Conservation (phyloP, 768 basidiomycete species). For the Pisolithus orientalis region DNA sequence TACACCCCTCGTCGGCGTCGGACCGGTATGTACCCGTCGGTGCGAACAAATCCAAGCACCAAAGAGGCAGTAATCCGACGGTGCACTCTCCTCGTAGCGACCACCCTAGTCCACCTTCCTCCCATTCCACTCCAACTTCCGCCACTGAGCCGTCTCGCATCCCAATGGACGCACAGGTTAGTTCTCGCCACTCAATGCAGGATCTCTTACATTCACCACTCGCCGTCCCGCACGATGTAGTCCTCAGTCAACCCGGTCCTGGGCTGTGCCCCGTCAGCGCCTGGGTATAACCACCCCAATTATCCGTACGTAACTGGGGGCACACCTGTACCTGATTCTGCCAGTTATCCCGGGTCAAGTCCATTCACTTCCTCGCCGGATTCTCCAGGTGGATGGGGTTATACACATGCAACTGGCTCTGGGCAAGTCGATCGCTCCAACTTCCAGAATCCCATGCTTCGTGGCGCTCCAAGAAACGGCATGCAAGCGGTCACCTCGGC, state of each 20-base stretch:
- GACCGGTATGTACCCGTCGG: conserved; percentile 62
- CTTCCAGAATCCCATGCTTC: conserved; percentile 45
- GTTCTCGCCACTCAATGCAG: neutral
- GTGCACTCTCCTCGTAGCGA: conserved; percentile 26
- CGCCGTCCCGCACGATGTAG: conserved; percentile 9
- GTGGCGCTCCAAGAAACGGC: conserved; percentile 25
- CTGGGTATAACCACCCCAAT: conserved; percentile 35
- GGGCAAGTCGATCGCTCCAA: conserved; percentile 32
- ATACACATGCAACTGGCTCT: conserved; percentile 25
- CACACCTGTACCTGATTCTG: conserved; percentile 34
- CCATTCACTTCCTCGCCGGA: conserved; percentile 40
- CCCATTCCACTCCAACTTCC: conserved; percentile 44
- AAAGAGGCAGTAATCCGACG: conserved; percentile 28
- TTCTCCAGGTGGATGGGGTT: conserved; percentile 51
- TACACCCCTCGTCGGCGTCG: conserved; percentile 69
- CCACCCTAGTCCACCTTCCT: conserved; percentile 42
- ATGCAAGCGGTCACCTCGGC: conserved; percentile 10
- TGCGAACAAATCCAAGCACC: conserved; percentile 31
- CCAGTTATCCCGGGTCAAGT: conserved; percentile 35
- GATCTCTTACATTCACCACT: conserved; percentile 1
- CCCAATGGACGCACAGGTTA: conserved; percentile 41
- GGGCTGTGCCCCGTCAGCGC: conserved; percentile 23
- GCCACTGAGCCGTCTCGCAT: conserved; percentile 30
- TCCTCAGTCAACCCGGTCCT: conserved; percentile 34
- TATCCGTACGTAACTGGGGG: conserved; percentile 41